A percentile compares a stretch with the other conserved stretches of the same genome.
These are phyloP conservation scores for Leccinum angustisporum DNA, from an alignment of 1,284 basidiomycete genomes.

Conservation along the genomic window DNA sequence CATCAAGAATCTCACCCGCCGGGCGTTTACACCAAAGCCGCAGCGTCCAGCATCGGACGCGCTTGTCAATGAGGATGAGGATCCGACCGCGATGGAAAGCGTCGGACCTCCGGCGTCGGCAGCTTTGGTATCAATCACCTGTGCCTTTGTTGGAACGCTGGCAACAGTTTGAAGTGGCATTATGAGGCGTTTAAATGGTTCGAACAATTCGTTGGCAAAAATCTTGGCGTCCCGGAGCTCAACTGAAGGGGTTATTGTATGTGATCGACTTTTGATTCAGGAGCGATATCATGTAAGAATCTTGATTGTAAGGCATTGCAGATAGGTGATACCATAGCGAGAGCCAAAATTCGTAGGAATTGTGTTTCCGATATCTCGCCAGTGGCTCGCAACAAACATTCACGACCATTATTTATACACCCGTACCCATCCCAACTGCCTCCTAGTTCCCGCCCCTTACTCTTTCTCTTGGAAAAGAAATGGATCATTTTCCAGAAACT, in stretches of 20 bases:
- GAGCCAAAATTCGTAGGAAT: background rate
- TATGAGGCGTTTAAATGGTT: too few relatives aligned
- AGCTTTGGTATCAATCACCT: conserved; percentile 17
- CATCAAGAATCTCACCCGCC: conserved; percentile 77
- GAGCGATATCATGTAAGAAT: background rate
- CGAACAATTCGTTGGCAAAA: too few relatives aligned
- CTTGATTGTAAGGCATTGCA: background rate
- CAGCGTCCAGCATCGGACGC: conserved; percentile 16
- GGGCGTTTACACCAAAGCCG: conserved; percentile 59
- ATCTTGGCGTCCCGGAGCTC: conserved; percentile 1
- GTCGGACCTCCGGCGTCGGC: conserved; percentile 10
- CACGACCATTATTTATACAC: too few relatives aligned
- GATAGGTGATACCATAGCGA: conserved; percentile 5
- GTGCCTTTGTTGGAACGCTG: conserved; percentile 17
- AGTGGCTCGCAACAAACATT: too few relatives aligned
- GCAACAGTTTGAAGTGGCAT: too few relatives aligned
- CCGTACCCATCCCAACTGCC: background rate
- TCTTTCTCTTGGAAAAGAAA: conserved; percentile 91
- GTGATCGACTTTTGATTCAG: background rate
- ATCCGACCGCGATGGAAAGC: conserved; percentile 48
- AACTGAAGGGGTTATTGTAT: conserved; percentile 15
- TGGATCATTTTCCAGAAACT: conserved; percentile 98
- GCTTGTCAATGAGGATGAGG: conserved; percentile 30
- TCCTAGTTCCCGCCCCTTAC: conserved; percentile 89
- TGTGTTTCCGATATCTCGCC: conserved; percentile 7